Evolutionary conservation across 2,329 filamentous ascomycete genomes (phyloP).

Genomic region (Aspergillus latus): DNA sequence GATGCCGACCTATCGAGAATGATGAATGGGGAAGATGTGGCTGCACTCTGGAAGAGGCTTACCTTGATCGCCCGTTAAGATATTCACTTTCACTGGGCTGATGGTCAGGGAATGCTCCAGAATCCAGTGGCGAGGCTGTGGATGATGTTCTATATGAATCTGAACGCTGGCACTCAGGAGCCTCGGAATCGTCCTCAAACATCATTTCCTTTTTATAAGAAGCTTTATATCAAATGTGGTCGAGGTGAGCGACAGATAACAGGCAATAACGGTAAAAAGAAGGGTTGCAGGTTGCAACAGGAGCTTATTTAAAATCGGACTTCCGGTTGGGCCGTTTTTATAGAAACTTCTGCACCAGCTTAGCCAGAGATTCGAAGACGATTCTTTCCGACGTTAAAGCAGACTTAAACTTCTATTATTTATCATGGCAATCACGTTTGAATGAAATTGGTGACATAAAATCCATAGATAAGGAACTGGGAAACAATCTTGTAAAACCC

Average conservation of each 20-base stretch:
- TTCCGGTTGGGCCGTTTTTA: too few relatives aligned
- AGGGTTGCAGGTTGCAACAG: not conserved
- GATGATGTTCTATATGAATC: slow-evolving; percentile 4
- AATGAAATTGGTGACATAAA: not conserved
- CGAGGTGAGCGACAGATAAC: not conserved
- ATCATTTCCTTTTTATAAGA: not conserved
- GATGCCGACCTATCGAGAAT: slow-evolving; percentile 34
- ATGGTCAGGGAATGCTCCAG: slow-evolving; percentile 9
- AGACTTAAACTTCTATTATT: not conserved
- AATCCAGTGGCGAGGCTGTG: slow-evolving; percentile 13
- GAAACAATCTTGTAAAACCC: not conserved
- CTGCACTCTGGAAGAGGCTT: not conserved
- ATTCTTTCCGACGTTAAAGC: too few relatives aligned
- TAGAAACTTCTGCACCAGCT: too few relatives aligned
- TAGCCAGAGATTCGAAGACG: too few relatives aligned
- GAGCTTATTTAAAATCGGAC: not conserved
- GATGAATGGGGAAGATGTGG: not conserved
- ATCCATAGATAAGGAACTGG: not conserved
- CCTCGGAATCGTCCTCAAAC: slow-evolving; percentile 9
- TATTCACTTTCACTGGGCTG: slow-evolving; percentile 15
- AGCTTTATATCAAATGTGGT: not conserved
- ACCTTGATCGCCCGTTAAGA: slow-evolving; percentile 18
- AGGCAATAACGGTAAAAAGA: not conserved
- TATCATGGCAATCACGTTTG: not conserved
- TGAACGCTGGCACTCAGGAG: slow-evolving; percentile 3